A percentile compares a stretch with the other conserved stretches of the same genome.
Evolutionary conservation across 2,329 filamentous ascomycete species (phyloP).

Genomic region (Fusarium goolgardi): DNA sequence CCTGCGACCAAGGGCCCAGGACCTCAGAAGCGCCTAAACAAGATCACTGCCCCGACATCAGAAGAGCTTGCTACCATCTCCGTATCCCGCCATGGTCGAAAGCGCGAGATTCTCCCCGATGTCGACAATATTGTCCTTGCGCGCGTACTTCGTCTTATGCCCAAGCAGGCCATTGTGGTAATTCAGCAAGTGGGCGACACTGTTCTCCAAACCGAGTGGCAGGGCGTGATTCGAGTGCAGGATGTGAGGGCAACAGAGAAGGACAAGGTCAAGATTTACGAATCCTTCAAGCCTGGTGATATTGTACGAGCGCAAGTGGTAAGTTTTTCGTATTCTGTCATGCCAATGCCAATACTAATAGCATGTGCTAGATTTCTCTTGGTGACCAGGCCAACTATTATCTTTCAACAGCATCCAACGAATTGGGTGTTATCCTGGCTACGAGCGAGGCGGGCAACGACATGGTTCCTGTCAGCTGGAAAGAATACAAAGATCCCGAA

Average conservation of each 20-base stretch:
- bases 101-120: conserved; percentile 81
- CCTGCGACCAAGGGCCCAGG: conserved; percentile 60
- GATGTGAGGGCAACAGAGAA: conserved; percentile 96
- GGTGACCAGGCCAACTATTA: conserved; percentile 97
- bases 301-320: conserved; percentile 88
- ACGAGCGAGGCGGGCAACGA: conserved; percentile 86
- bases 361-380: conserved; percentile 74
- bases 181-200: conserved; percentile 84
- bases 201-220: conserved; percentile 82
- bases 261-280: conserved; percentile 90
- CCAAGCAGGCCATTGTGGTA: conserved; percentile 84
- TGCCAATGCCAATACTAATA: neutral
- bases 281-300: conserved; percentile 93
- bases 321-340: conserved; percentile 46
- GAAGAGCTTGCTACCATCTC: conserved; percentile 65
- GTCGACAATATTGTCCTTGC: conserved; percentile 85
- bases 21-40: conserved; percentile 69
- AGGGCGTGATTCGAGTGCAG: conserved; percentile 85
- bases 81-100: conserved; percentile 61
- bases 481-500: conserved; percentile 87
- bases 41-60: conserved; percentile 61
- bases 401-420: conserved; percentile 89
- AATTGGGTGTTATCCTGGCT: conserved; percentile 93
- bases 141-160: conserved; percentile 85
- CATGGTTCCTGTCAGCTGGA: conserved; percentile 96